Evolutionary conservation across 208 protist genomes (phyloP).

Genomic region (Wallacemonas collosoma): DNA sequence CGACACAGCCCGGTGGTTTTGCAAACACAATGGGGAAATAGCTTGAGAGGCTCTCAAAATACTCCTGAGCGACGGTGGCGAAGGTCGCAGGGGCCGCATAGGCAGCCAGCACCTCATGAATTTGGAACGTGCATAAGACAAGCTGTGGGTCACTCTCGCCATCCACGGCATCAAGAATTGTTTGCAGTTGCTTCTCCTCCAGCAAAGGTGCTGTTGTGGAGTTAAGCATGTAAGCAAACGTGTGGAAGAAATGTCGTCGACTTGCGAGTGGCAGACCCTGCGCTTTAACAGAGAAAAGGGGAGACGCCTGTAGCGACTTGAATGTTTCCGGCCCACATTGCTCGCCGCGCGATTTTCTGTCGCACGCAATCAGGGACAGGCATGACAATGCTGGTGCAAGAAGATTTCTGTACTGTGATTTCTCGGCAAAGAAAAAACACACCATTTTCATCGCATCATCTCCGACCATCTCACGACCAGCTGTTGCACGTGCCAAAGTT

Average conservation of each 20-base stretch:
- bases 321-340: constrained; percentile 23
- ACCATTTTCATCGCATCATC: constrained; percentile 46
- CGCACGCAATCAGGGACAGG: constrained; percentile 36
- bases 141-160: constrained; percentile 78
- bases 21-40: constrained; percentile 89
- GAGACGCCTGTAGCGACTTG: constrained; percentile 14
- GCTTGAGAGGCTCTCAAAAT: constrained; percentile 78
- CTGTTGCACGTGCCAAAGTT: constrained; percentile 37
- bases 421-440: constrained; percentile 55
- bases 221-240: constrained; percentile 29
- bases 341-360: constrained; percentile 21
- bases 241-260: constrained; percentile 30
- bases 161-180: constrained; percentile 61
- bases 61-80: constrained; percentile 41
- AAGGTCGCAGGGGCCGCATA: constrained; percentile 27
- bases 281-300: not conserved
- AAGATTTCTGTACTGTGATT: constrained; percentile 38
- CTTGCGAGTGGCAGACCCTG: not conserved
- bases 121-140: constrained; percentile 51
- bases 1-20: constrained; percentile 53
- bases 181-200: constrained; percentile 26
- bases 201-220: constrained; percentile 18
- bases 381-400: constrained; percentile 36
- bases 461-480: constrained; percentile 27
- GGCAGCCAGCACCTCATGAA: constrained; percentile 35